Base-by-base conservation (phyloP, 805 yeast genomes). In the Myxozyma nipponensis region DNA sequence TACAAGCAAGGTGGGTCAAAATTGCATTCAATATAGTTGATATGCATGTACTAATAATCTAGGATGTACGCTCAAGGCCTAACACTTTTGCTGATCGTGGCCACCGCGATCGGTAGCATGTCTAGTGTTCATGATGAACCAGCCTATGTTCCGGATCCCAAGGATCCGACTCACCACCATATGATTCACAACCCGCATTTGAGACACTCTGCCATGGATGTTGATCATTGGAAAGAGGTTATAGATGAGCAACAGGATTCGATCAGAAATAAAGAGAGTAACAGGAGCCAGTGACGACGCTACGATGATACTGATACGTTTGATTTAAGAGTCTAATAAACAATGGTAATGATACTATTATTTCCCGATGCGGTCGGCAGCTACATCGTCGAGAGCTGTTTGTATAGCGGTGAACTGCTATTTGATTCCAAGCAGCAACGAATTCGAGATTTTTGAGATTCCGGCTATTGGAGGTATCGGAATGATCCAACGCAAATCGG, bases 41-140 rank as follows among this genome's bases (percentile, higher is more conserved):
- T n/a, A n/a, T n/a, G n/a, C n/a, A n/a, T n/a, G n/a, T n/a, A n/a
- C n/a, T n/a, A n/a, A n/a, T n/a, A n/a, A n/a, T n/a, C n/a, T 26
- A 51, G 95, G 78, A 86, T 86, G 86, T 86, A 86, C 65, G 95
- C 95, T 5, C 95, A 87, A 68, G 85, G 84, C 57, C 69, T 85
- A 47, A 84, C 95, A 1, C 88, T 87, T 45, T 76, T 77, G 10
- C 70, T 87, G 56, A 70, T 86, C 57, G 69, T 86, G 46, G 87
- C 82, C 21, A 78, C 93, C 0, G 76, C 87, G n/a, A 40, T 36
- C 3, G 22, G 18, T 9, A 34, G 46, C n/a, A 26, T 52, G n/a
- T 42, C 46, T 18, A 19, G 19, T 24, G 81, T 72, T 49, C 69
- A 69, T 39, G 77, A 82, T 82, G 74, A 46, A 24, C 47, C 47